Base-by-base conservation (phyloP, 1,284 basidiomycete species). In the Fistulinella staudtii region DNA sequence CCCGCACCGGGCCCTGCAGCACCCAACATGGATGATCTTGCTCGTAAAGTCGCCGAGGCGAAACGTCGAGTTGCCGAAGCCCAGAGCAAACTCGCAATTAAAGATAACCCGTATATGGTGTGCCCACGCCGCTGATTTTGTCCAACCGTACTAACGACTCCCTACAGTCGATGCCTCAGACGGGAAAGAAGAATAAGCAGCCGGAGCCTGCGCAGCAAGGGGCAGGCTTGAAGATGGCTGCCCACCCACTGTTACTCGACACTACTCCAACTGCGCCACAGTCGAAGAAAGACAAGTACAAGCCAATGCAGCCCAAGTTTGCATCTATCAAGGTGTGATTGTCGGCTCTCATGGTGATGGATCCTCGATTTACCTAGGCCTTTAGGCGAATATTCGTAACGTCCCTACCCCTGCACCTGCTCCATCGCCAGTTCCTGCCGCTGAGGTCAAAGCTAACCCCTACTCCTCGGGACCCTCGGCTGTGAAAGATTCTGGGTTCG, bases 241-340 rank as follows among this genome's bases (percentile, higher is more conserved):
- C 90, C 0, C 93, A 95, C 65, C 93, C 93, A 4, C 71, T 94
- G 20, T 67, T 94, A 20, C 75, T 93, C 50, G 88, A 89, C 45
- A 77, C 75, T 11, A 74, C 76, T 10, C 72, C 75, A 1, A 61
- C 72, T 2, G 72, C 72, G 2, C 75, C 80, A 0, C 84, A 87
- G 60, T 83, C 81, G 25, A 90, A 88, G 67, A 93, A 92, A 64
- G 89, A 93, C 61, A 73, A 86, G 47, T 95, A 94, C 69, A 94
- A 93, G 64, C 90, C 93, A 8, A 96, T 96, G 92, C 90, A 93
- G 52, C 93, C 93, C 43, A 97, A 96, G 66, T 97, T 96, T 64
- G 88, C 92, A 0, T 91, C 90, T 4, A 93, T 95, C 66, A 93
- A 87, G 72, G 86, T 82, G 24, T 6, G 45, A 18, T 11, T 36